Evolutionary conservation across 1,284 basidiomycete species (phyloP), one percentile per base, ranked within the genome.

Genomic region (Mycocalia duriaeana): DNA sequence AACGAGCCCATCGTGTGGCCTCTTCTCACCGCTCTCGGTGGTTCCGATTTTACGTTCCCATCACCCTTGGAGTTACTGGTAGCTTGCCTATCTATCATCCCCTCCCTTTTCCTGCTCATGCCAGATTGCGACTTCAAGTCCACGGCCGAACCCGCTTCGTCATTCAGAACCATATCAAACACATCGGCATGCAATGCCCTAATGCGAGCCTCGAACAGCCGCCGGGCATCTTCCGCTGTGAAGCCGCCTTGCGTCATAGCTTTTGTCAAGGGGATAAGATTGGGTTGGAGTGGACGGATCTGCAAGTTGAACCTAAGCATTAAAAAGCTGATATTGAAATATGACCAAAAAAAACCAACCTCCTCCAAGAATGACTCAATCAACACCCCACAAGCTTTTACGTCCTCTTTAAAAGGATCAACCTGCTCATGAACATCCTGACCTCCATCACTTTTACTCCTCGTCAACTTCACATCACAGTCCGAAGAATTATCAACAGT

Each of bases 181-280:
- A 66, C 54, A 14, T 57, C 50, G 8, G 64, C 59, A 28, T 69
- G 65, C 11, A 72, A 55, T 3, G 68, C 58, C 46, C 63, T 62
- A 46, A 64, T 66, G 3, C 70, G 53, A 1, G 70, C 70, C 50
- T 76, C 74, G 46, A 76, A 73, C 35, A 75, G 58, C 44, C 70
- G 70, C 13, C 70, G 63, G 1, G 72, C 59, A 42, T 72, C 71
- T 25, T 76, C 72, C 1, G 74, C 73, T 16, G 63, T 64, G 49
- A 76, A 75, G 19, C 63, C 67, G 20, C 72, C 71, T 3, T 63
- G 53, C 0, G 55, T 63, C 74, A 77, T 76, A 9, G 70, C 66
- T 25, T 63, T 67, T 8, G 71, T 65, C 8, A 76, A 57, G 0
- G 69, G 57, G 38, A 64, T 66, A 45, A 75, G 56, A 47, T 74